Percentiles rank a stretch among this genome's conserved stretches.
Conservation (phyloP, 495 filamentous ascomycete genomes). For the Viridothelium virens region DNA sequence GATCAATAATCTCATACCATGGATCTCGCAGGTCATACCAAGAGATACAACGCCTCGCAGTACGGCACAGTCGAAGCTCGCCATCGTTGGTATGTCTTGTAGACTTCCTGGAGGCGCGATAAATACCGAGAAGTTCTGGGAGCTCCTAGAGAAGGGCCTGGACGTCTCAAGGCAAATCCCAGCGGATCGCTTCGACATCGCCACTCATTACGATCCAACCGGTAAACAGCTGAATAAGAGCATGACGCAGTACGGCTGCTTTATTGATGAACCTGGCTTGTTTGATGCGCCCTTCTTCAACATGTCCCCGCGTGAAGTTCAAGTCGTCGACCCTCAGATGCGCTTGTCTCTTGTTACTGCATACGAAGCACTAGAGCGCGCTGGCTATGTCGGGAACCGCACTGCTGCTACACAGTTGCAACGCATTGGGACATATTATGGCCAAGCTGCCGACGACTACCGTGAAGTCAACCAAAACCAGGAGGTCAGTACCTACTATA, state of each 20-base stretch:
- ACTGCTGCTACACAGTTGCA: constrained; percentile 28
- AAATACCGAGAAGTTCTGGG: constrained; percentile 25
- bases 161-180: constrained; percentile 26
- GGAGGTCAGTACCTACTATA: constrained; percentile 31
- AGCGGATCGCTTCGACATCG: constrained; percentile 20
- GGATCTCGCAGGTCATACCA: not conserved
- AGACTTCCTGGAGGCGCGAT: constrained; percentile 26
- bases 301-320: constrained; percentile 37
- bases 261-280: constrained; percentile 23
- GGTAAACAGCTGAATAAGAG: constrained; percentile 26
- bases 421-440: constrained; percentile 36
- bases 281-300: constrained; percentile 39
- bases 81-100: constrained; percentile 30
- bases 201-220: constrained; percentile 24
- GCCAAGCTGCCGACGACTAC: constrained; percentile 35
- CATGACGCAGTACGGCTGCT: constrained; percentile 26
- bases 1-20: constrained; percentile 1
- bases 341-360: constrained; percentile 34
- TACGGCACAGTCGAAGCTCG: constrained; percentile 18
- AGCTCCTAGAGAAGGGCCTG: constrained; percentile 22
- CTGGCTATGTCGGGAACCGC: constrained; percentile 32
- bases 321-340: constrained; percentile 27
- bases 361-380: constrained; percentile 37
- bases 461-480: constrained; percentile 27
- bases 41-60: not conserved